phyloP scores from a whole-genome alignment of 2,329 filamentous ascomycete species.

The Fusarium robinianum region DNA sequence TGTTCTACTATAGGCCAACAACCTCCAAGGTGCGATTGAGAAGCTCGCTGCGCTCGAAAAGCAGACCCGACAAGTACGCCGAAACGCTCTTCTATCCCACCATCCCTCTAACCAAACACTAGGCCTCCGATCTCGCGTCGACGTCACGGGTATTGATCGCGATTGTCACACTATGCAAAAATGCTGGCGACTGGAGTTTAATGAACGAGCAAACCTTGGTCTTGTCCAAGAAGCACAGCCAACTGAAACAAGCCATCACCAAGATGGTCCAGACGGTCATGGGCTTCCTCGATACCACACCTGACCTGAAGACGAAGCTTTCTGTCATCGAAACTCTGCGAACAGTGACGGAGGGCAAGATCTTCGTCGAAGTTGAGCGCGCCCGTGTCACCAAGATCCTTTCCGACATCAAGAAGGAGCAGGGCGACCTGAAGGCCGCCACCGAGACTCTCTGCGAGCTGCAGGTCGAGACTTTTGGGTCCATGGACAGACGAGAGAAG shows the following conservation, averaged over 20 bases:
- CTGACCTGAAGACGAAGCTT: slow-evolving; percentile 84
- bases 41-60: slow-evolving; percentile 93
- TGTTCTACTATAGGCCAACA: slow-evolving; percentile 55
- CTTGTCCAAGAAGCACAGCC: slow-evolving; percentile 98
- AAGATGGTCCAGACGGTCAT: slow-evolving; percentile 99
- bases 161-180: slow-evolving; percentile 93
- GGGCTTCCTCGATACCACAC: slow-evolving; percentile 84
- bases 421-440: slow-evolving; percentile 88
- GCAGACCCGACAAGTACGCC: slow-evolving; percentile 86
- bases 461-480: slow-evolving; percentile 98
- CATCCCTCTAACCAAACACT: slow-evolving; percentile 23
- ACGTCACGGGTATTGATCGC: slow-evolving; percentile 86
- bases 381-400: slow-evolving; percentile 93
- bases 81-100: slow-evolving; percentile 14
- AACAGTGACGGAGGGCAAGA: slow-evolving; percentile 98
- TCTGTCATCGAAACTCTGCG: slow-evolving; percentile 92
- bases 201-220: slow-evolving; percentile 96
- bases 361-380: slow-evolving; percentile 98
- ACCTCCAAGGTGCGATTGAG: slow-evolving; percentile 87
- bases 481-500: slow-evolving; percentile 96
- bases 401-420: slow-evolving; percentile 95
- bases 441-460: slow-evolving; percentile 95
- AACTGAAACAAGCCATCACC: slow-evolving; percentile 98
- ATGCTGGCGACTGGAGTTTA: slow-evolving; percentile 88
- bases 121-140: slow-evolving; percentile 95